Evolutionary conservation across 2,329 filamentous ascomycete species (phyloP), one percentile per base, ranked within the genome.

Genomic region (Hypomyces rosellus): DNA sequence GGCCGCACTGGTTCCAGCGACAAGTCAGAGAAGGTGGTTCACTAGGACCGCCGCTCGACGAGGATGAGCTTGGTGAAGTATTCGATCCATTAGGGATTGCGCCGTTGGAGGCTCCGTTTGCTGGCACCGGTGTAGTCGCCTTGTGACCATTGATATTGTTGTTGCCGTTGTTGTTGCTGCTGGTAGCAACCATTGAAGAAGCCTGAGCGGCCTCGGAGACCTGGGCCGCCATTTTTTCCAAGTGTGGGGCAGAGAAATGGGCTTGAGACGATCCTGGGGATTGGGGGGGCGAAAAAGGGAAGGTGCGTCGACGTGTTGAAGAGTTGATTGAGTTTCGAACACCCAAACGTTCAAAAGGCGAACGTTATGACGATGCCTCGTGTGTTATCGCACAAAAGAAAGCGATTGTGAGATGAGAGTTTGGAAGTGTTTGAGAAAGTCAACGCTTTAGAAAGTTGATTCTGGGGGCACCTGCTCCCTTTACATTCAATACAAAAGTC

Each of bases 1-100:
- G 76, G 59, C 72, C 74, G 61, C 81, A 84, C 48, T 71, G 69
- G 53, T 74, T 74, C 81, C 81, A 84, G 57, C 78, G 77, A 65
- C 81, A 84, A 49, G 74, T 73, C 34, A 84, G 74, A 18, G 25
- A 25, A 16, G 42, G 38, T 14, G 44, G 11, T 6, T 34, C 25
- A 30, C 6, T 30, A 2, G 25, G 25, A 6, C 25, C 25, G 25
- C 25, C 25, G 25, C 25, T 11, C 25, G 25, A 30, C 6, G 25
- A 30, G 9, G 25, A 30, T 30, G 25, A 30, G 25, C 25, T 30
- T 30, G 25, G 25, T 11, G 25, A 30, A 5, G 25, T 30, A 30
- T 30, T 30, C 8, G 25, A 30, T 30, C 25, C 25, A 30, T 30
- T 30, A 6, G 25, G 9, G 6, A 11, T 30, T 7, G 74, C 68